A percentile compares a stretch with the other conserved stretches of the same genome.
Evolutionary conservation across 2,329 filamentous ascomycete species (phyloP).

Genomic region (Aspergillus sp.): DNA sequence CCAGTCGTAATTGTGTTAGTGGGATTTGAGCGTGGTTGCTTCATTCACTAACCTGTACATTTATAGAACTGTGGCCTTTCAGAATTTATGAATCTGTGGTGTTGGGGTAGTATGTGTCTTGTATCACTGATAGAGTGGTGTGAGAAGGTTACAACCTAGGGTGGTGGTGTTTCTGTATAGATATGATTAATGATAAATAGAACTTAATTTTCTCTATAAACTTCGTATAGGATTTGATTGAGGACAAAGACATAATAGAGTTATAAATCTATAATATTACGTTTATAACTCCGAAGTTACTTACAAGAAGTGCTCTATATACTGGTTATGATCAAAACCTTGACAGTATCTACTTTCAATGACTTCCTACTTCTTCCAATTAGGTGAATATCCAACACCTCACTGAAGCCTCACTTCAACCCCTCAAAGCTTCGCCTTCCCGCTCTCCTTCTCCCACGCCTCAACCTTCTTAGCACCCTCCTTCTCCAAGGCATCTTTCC

Average conservation of each 20-base stretch:
- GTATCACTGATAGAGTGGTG: background rate
- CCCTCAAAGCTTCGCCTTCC: constrained; percentile 27
- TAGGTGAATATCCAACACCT: background rate
- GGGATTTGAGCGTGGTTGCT: background rate
- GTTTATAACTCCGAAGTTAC: background rate
- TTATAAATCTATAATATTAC: background rate
- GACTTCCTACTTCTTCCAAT: background rate
- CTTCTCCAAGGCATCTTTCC: constrained; percentile 48
- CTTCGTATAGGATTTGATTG: background rate
- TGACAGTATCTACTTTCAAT: no score
- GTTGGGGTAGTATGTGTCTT: background rate
- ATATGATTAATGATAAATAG: background rate
- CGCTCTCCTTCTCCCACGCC: constrained; percentile 3
- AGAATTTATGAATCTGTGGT: background rate
- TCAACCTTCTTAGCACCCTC: constrained; percentile 38
- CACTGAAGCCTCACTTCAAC: background rate
- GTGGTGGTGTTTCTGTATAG: background rate
- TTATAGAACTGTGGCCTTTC: background rate
- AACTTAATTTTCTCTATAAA: background rate
- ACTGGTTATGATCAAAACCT: background rate
- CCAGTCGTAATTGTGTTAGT: background rate
- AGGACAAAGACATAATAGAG: background rate
- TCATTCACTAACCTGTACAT: background rate
- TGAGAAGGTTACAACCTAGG: background rate
- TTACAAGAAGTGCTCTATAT: background rate